Evolutionary conservation across 1,284 basidiomycete species (phyloP).

Genomic region (Rhodotorula sp.): DNA sequence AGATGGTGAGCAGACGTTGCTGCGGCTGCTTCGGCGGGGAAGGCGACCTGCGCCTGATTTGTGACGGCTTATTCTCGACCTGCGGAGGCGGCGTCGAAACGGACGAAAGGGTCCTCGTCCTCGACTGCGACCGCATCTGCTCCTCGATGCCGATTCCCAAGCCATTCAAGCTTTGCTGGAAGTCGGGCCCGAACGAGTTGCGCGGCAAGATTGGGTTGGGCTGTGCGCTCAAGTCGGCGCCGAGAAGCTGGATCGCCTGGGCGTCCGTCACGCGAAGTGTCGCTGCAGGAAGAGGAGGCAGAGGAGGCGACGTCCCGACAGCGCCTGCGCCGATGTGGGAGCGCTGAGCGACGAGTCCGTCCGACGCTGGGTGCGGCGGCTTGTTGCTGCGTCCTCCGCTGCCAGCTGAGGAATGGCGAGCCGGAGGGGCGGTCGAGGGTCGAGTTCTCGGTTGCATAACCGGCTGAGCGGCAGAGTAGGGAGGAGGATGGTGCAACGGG

Average conservation of each 20-base stretch:
- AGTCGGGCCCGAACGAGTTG: constrained; percentile 3
- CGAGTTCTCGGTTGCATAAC: neutral
- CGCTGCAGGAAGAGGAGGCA: constrained; percentile 13
- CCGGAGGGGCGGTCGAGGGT: neutral
- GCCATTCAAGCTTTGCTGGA: neutral
- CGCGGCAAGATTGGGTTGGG: neutral
- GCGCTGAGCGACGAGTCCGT: constrained; percentile 7
- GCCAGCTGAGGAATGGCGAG: neutral
- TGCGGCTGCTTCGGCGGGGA: neutral
- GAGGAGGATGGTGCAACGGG: neutral
- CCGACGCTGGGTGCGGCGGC: neutral
- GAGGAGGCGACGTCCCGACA: constrained; percentile 17
- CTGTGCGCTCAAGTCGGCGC: neutral
- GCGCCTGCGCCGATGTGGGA: constrained; percentile 10
- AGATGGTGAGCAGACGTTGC: neutral
- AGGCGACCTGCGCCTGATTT: too few relatives aligned
- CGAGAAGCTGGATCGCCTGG: neutral
- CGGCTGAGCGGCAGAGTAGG: neutral
- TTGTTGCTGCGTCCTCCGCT: constrained; percentile 6
- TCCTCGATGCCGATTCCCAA: constrained; percentile 14
- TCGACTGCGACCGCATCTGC: neutral
- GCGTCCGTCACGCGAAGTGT: neutral
- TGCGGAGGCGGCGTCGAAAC: constrained; percentile 1
- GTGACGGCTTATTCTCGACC: neutral
- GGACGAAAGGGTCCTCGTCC: neutral